Evolutionary conservation across 768 basidiomycete genomes (phyloP).

Genomic region (Suillus subalutaceus): DNA sequence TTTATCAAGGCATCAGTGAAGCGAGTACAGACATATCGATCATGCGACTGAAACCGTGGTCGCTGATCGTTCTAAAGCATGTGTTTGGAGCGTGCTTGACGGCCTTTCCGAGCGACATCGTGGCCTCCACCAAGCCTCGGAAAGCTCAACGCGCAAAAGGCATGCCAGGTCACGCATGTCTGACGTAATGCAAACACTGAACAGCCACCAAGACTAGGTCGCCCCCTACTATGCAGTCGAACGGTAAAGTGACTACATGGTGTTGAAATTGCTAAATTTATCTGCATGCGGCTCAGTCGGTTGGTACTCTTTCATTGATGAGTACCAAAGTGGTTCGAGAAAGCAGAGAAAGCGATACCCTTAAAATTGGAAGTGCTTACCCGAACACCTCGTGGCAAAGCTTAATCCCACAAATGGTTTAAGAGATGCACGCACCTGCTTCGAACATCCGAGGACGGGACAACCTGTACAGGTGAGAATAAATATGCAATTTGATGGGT

Average conservation of each 20-base stretch:
- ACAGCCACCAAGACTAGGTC: neutral
- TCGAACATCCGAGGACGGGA: slow-evolving; percentile 1
- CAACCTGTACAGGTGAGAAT: slow-evolving; percentile 4
- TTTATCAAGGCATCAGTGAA: slow-evolving; percentile 16
- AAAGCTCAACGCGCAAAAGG: neutral
- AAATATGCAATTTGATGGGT: neutral
- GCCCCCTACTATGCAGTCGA: neutral
- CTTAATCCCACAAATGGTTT: slow-evolving; percentile 3
- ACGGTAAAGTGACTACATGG: neutral
- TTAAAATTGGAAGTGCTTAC: neutral
- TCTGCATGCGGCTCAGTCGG: neutral
- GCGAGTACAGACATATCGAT: slow-evolving; percentile 24
- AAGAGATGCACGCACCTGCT: slow-evolving; percentile 1
- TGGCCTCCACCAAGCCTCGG: slow-evolving; percentile 8
- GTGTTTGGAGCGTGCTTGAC: slow-evolving; percentile 28
- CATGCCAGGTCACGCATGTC: slow-evolving; percentile 1
- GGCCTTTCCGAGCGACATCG: slow-evolving; percentile 9
- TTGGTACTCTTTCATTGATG: neutral
- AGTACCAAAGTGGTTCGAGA: neutral
- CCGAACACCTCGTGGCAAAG: neutral
- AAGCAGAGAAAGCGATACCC: neutral
- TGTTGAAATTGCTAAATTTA: neutral
- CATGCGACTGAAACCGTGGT: slow-evolving; percentile 22
- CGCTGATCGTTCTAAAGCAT: slow-evolving; percentile 25
- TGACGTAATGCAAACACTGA: slow-evolving; percentile 4